Percentiles rank a stretch among this genome's conserved stretches.
Evolutionary conservation across 176 grass and related monocot species (phyloP).

Genomic region (Aegilops bicornis): DNA sequence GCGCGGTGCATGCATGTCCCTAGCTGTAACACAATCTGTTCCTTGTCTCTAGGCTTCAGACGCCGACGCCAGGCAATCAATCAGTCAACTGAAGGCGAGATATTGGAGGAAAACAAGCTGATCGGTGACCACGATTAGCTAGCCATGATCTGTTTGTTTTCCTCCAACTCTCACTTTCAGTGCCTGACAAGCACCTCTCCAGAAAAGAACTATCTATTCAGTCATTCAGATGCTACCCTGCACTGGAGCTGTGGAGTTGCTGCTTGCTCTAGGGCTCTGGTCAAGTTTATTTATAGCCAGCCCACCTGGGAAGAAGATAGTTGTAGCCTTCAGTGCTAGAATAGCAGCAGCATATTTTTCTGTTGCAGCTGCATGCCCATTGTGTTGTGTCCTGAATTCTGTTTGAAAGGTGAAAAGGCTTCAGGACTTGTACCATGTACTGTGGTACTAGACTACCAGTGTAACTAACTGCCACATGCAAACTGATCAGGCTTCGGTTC

Average conservation of each 20-base stretch:
- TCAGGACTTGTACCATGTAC: slow-evolving; percentile 9
- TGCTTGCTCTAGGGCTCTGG: not conserved
- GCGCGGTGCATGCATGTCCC: not conserved
- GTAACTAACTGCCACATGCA: not conserved
- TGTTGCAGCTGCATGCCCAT: slow-evolving; percentile 7
- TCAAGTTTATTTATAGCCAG: slow-evolving; percentile 21
- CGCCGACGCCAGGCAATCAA: slow-evolving; percentile 6
- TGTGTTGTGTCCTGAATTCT: not conserved
- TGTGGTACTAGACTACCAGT: not conserved
- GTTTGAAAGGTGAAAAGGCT: not conserved
- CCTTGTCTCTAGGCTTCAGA: not conserved
- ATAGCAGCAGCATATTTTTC: not conserved
- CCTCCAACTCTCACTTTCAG: slow-evolving; percentile 50
- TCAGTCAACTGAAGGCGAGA: slow-evolving; percentile 38
- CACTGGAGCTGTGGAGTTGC: not conserved
- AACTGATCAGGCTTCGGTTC: not conserved
- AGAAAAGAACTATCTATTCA: too few relatives aligned
- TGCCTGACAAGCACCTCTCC: not conserved
- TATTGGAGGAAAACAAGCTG: slow-evolving; percentile 55
- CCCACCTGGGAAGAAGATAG: not conserved
- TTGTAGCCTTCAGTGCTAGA: not conserved
- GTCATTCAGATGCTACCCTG: slow-evolving; percentile 18
- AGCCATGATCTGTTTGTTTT: not conserved
- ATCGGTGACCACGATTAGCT: not conserved
- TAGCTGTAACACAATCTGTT: not conserved